These are phyloP conservation scores for Cardamine occulta DNA, from an alignment of 345 rosid species.

Conservation along the genomic window DNA sequence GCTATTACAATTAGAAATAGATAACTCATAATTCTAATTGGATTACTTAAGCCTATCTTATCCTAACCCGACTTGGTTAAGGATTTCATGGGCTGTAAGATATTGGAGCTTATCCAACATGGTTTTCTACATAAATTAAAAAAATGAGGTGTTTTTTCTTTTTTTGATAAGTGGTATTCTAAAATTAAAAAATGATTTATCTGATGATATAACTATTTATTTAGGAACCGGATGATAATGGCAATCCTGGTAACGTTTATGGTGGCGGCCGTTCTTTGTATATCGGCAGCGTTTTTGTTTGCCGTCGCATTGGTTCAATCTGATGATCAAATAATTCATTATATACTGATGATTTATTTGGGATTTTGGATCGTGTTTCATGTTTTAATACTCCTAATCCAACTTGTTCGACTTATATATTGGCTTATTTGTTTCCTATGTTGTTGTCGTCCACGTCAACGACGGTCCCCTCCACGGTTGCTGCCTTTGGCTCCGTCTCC, in stretches of 20 bases:
- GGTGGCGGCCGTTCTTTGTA: conserved; percentile 24
- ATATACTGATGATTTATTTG: neutral
- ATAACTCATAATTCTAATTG: no score
- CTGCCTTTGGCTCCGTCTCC: neutral
- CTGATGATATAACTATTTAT: neutral
- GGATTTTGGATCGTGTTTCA: conserved; percentile 14
- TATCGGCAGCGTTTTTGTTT: neutral
- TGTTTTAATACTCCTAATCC: neutral
- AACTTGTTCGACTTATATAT: neutral
- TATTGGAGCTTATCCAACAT: no score
- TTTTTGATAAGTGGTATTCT: no score
- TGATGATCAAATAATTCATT: neutral
- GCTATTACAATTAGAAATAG: no score
- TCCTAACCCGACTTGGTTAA: no score
- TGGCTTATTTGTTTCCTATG: neutral
- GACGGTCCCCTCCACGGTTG: neutral
- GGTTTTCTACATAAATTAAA: neutral
- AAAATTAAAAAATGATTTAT: no score
- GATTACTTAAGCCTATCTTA: no score
- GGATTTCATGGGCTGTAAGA: no score
- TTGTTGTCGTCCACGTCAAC: neutral
- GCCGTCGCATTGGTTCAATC: neutral
- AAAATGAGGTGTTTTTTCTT: no score
- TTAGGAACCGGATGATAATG: conserved; percentile 12
- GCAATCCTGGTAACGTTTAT: conserved; percentile 5